Conservation (phyloP, 2,329 filamentous ascomycete species). For the Neofusicoccum cordaticola region DNA sequence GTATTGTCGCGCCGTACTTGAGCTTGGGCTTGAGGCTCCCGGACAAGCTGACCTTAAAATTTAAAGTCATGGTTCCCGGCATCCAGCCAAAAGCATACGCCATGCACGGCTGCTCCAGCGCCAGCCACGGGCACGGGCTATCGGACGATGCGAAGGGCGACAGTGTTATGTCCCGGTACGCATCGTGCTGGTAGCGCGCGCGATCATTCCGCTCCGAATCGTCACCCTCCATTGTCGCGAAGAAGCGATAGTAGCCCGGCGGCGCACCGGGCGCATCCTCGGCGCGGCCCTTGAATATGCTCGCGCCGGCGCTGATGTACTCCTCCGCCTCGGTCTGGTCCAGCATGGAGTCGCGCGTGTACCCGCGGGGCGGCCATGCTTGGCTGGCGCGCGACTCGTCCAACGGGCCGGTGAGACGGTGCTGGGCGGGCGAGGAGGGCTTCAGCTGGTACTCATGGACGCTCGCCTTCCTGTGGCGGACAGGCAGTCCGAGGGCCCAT, state of each 20-base stretch:
- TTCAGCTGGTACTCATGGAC: neutral
- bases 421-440: neutral
- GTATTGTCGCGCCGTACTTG: slow-evolving; percentile 56
- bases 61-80: slow-evolving; percentile 70
- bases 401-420: slow-evolving; percentile 18
- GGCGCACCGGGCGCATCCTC: slow-evolving; percentile 37
- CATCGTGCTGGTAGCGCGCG: slow-evolving; percentile 32
- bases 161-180: slow-evolving; percentile 38
- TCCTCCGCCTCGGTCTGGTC: slow-evolving; percentile 35
- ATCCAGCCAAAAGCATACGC: slow-evolving; percentile 64
- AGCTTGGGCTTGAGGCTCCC: slow-evolving; percentile 57
- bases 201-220: slow-evolving; percentile 38
- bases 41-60: slow-evolving; percentile 63
- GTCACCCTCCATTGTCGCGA: slow-evolving; percentile 40
- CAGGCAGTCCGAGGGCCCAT: slow-evolving; percentile 14
- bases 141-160: slow-evolving; percentile 36
- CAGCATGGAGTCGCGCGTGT: slow-evolving; percentile 32
- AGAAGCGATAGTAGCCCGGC: slow-evolving; percentile 37
- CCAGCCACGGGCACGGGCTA: slow-evolving; percentile 59
- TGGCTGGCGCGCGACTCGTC: slow-evolving; percentile 34
- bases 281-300: slow-evolving; percentile 40
- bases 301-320: slow-evolving; percentile 37
- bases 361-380: slow-evolving; percentile 42
- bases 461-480: slow-evolving; percentile 6
- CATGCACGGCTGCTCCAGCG: slow-evolving; percentile 71